Conservation (phyloP, 768 basidiomycete species). For the Guyanaporus albipodus region DNA sequence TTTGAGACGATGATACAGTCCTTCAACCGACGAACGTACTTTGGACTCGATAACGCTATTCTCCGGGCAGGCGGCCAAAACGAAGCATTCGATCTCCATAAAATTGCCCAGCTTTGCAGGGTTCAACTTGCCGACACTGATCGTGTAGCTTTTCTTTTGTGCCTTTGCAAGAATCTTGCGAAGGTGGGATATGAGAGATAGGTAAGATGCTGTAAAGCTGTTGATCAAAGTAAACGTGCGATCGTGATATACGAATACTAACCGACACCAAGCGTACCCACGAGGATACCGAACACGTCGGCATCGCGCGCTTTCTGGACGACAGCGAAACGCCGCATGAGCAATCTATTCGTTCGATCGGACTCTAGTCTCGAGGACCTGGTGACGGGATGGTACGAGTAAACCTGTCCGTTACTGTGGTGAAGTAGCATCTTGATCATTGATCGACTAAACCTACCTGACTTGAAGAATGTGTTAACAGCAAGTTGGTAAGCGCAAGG, state of each 20-base stretch:
- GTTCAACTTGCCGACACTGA: constrained; percentile 92
- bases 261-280: constrained; percentile 92
- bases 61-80: constrained; percentile 92
- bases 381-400: constrained; percentile 66
- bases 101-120: constrained; percentile 96
- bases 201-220: constrained; percentile 63
- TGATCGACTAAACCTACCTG: constrained; percentile 40
- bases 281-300: constrained; percentile 92
- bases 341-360: constrained; percentile 65
- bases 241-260: constrained; percentile 19
- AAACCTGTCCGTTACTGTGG: constrained; percentile 47
- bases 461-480: constrained; percentile 73
- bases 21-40: constrained; percentile 29
- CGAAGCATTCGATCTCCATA: constrained; percentile 92
- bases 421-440: not conserved
- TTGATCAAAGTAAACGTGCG: not conserved
- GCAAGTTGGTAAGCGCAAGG: constrained; percentile 75
- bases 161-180: constrained; percentile 60
- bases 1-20: not conserved
- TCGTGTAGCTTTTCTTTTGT: constrained; percentile 89
- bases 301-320: constrained; percentile 88
- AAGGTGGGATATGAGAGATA: constrained; percentile 81
- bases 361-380: constrained; percentile 54
- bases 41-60: constrained; percentile 79
- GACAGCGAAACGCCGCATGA: constrained; percentile 85